Evolutionary conservation across 2,329 filamentous ascomycete species (phyloP).

Genomic region (Sporothrix euskadiensis): DNA sequence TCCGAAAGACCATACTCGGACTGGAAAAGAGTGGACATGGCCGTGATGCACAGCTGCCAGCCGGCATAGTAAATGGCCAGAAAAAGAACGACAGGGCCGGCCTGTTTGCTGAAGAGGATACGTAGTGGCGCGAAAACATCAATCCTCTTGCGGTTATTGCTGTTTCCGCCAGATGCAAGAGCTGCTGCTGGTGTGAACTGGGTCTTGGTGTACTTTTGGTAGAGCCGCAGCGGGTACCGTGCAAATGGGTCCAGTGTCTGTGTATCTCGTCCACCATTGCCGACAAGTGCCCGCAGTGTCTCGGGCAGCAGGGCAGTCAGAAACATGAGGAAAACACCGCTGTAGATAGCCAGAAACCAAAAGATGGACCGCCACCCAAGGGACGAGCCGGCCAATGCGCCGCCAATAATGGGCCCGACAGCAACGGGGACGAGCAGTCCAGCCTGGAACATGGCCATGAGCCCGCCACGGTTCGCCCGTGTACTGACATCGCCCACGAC

Average conservation of each 20-base stretch:
- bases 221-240: constrained; percentile 50
- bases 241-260: constrained; percentile 58
- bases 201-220: constrained; percentile 36
- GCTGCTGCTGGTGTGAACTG: constrained; percentile 29
- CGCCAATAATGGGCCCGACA: constrained; percentile 63
- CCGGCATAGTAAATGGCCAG: constrained; percentile 57
- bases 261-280: constrained; percentile 60
- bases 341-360: constrained; percentile 65
- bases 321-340: constrained; percentile 52
- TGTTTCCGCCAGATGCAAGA: neutral
- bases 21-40: constrained; percentile 54
- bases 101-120: constrained; percentile 58
- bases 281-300: constrained; percentile 59
- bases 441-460: constrained; percentile 65
- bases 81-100: constrained; percentile 54
- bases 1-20: constrained; percentile 50
- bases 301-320: constrained; percentile 59
- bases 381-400: constrained; percentile 58
- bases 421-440: constrained; percentile 58
- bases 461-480: constrained; percentile 67
- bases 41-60: constrained; percentile 57
- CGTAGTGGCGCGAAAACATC: constrained; percentile 57
- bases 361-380: constrained; percentile 68
- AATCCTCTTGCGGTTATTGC: constrained; percentile 50
- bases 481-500: constrained; percentile 72